Evolutionary conservation across 1,284 basidiomycete species (phyloP).

Genomic region (Ceratobasidium sp.): DNA sequence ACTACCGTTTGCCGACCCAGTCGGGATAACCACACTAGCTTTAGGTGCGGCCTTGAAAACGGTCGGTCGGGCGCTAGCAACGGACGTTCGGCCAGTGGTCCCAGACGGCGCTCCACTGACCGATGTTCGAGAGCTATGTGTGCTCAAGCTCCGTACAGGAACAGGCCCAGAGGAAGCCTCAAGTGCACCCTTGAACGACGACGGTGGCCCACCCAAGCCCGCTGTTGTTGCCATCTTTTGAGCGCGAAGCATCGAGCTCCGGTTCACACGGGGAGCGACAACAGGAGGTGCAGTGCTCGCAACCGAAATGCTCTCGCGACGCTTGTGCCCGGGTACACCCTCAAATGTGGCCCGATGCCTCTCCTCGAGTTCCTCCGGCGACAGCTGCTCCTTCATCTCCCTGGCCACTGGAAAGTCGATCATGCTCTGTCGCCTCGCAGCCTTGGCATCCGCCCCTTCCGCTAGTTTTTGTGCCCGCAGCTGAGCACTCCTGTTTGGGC

Average conservation of each 20-base stretch:
- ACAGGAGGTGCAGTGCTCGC: conserved; percentile 70
- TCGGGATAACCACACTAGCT: conserved; percentile 32
- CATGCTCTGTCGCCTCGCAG: conserved; percentile 24
- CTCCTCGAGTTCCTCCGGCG: conserved; percentile 45
- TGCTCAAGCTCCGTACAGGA: conserved; percentile 25
- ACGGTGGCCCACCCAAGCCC: conserved; percentile 57
- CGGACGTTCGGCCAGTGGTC: conserved; percentile 48
- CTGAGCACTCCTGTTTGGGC: conserved; percentile 61
- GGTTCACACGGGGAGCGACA: conserved; percentile 73
- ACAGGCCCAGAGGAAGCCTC: conserved; percentile 23
- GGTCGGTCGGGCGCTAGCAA: conserved; percentile 51
- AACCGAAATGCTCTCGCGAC: conserved; percentile 75
- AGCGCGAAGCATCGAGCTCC: conserved; percentile 71
- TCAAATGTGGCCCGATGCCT: conserved; percentile 65
- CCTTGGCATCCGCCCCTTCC: conserved; percentile 30
- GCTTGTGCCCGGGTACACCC: conserved; percentile 83
- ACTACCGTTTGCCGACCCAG: conserved; percentile 30
- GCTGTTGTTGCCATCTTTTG: conserved; percentile 56
- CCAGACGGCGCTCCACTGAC: conserved; percentile 45
- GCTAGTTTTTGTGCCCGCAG: conserved; percentile 44
- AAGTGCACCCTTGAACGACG: conserved; percentile 49
- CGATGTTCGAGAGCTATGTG: conserved; percentile 23
- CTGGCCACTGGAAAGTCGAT: conserved; percentile 1
- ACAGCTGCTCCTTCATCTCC: conserved; percentile 20
- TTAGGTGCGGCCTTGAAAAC: conserved; percentile 29